phyloP scores from a whole-genome alignment of 2,329 filamentous ascomycete species.

The Phoma sp. region DNA sequence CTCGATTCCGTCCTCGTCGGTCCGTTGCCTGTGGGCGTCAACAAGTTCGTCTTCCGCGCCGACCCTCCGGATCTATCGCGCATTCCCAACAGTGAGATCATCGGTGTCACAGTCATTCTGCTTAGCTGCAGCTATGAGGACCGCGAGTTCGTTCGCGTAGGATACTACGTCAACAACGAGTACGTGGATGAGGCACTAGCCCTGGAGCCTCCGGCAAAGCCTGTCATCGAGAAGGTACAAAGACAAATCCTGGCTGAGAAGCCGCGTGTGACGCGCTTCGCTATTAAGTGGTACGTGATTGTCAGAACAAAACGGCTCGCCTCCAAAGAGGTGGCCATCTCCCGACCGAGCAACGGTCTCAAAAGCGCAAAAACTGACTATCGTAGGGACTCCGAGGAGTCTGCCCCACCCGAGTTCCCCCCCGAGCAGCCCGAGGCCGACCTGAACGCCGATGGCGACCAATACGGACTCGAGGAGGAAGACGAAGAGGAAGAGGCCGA shows the following conservation, averaged over 20 bases:
- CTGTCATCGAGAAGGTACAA: conserved; percentile 87
- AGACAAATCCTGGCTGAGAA: conserved; percentile 96
- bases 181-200: conserved; percentile 91
- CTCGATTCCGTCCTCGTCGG: conserved; percentile 96
- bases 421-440: conserved; percentile 98
- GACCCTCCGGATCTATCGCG: conserved; percentile 87
- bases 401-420: conserved; percentile 92
- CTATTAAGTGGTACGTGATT: conserved; percentile 87
- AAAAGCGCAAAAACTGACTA: conserved; percentile 22
- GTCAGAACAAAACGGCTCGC: neutral
- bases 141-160: conserved; percentile 95
- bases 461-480: conserved; percentile 83
- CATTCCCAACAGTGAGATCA: conserved; percentile 93
- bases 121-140: conserved; percentile 96
- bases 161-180: conserved; percentile 99
- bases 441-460: conserved; percentile 78
- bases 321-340: neutral
- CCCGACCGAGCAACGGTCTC: neutral
- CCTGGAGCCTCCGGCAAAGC: conserved; percentile 88
- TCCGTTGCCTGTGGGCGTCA: conserved; percentile 95
- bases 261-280: conserved; percentile 94
- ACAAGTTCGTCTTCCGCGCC: conserved; percentile 98
- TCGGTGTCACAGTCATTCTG: conserved; percentile 96
- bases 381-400: conserved; percentile 94
- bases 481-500: conserved; percentile 70